These are phyloP conservation scores for Pestalotiopsis fici DNA, from an alignment of 2,329 filamentous ascomycete species.

Conservation along the genomic window DNA sequence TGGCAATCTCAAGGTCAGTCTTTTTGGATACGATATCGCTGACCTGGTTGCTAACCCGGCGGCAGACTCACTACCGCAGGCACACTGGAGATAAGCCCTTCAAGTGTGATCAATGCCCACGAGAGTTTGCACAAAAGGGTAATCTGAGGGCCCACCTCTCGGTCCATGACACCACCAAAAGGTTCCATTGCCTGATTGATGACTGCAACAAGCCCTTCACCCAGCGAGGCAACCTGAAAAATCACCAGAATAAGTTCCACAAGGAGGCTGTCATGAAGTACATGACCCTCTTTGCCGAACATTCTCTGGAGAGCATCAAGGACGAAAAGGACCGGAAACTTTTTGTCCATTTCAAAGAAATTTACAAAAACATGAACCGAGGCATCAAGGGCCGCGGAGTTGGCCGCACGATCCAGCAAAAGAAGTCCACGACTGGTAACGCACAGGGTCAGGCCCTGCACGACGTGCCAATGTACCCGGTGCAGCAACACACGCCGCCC, in stretches of 20 bases:
- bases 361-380: constrained; percentile 99
- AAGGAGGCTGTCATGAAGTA: constrained; percentile 69
- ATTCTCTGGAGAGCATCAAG: constrained; percentile 63
- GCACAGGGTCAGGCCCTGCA: neutral
- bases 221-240: constrained; percentile 85
- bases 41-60: constrained; percentile 11
- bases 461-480: constrained; percentile 13
- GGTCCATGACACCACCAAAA: constrained; percentile 76
- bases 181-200: constrained; percentile 79
- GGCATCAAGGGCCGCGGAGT: constrained; percentile 96
- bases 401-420: constrained; percentile 63
- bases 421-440: neutral
- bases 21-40: neutral
- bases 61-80: constrained; percentile 78
- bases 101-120: constrained; percentile 76
- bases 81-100: constrained; percentile 89
- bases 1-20: constrained; percentile 80
- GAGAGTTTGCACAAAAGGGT: constrained; percentile 81
- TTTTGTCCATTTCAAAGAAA: constrained; percentile 51
- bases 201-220: constrained; percentile 87
- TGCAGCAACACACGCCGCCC: constrained; percentile 15
- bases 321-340: constrained; percentile 76
- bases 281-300: constrained; percentile 68
- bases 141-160: constrained; percentile 84
- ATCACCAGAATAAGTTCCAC: constrained; percentile 93